A percentile compares a stretch with the other conserved stretches of the same genome.
Evolutionary conservation across 2,329 filamentous ascomycete genomes (phyloP).

Genomic region (Sordariomycetes sp.): DNA sequence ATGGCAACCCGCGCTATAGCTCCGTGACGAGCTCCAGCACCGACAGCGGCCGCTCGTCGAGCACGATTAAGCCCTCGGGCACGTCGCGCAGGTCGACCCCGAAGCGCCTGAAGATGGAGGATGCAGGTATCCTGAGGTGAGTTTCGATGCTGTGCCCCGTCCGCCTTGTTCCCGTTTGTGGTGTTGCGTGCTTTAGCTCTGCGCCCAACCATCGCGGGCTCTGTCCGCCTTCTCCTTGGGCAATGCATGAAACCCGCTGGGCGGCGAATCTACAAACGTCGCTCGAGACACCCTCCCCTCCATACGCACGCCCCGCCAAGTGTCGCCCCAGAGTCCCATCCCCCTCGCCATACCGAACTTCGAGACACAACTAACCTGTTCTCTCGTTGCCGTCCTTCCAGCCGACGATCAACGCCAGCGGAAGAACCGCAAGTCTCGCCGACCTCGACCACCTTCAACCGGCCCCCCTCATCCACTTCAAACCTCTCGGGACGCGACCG

Average conservation of each 20-base stretch:
- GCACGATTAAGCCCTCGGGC: conserved; percentile 45
- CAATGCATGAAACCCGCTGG: not conserved
- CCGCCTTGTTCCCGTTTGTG: not conserved
- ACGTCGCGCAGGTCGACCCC: conserved; percentile 12
- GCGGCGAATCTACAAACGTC: not conserved
- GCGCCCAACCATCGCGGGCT: not conserved
- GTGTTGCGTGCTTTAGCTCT: not conserved
- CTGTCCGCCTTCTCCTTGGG: not conserved
- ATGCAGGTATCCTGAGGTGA: conserved; percentile 29
- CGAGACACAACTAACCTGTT: not conserved
- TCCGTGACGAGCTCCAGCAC: conserved; percentile 55
- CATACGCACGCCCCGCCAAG: not conserved
- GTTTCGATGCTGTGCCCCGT: conserved; percentile 8
- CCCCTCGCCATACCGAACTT: not conserved
- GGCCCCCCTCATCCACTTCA: conserved; percentile 30
- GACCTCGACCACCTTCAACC: conserved; percentile 29
- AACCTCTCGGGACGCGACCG: conserved; percentile 44
- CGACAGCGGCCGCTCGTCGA: conserved; percentile 55
- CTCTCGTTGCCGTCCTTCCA: conserved; percentile 1
- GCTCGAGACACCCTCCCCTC: not conserved
- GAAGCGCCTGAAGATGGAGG: conserved; percentile 27
- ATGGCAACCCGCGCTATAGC: conserved; percentile 53
- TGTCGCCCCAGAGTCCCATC: too few species aligned
- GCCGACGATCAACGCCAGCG: conserved; percentile 18
- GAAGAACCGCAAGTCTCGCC: conserved; percentile 38